Evolutionary conservation across 176 grass and related monocot species (phyloP).

Genomic region (Oryza longistaminata): DNA sequence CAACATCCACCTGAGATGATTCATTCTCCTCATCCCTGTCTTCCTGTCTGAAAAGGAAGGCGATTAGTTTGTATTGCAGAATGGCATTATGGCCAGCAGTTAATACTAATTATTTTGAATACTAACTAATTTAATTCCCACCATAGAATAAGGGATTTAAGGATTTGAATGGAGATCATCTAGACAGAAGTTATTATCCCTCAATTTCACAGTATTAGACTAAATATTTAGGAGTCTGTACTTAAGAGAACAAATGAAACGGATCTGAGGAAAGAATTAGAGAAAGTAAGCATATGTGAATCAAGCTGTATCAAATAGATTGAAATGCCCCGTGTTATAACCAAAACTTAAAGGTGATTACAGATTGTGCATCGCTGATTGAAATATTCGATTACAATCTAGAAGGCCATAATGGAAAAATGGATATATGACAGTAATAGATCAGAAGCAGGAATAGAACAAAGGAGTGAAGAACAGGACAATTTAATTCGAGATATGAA

Average conservation of each 20-base stretch:
- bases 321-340: not conserved
- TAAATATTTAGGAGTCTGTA: not conserved
- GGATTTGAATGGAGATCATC: not conserved
- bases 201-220: conserved; percentile 13
- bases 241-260: not conserved
- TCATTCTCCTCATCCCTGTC: conserved; percentile 61
- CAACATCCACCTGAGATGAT: conserved; percentile 54
- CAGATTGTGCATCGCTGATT: conserved; percentile 2
- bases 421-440: conserved; percentile 1
- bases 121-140: not conserved
- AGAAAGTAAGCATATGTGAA: not conserved
- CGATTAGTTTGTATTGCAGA: conserved; percentile 12
- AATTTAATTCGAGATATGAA: conserved; percentile 27
- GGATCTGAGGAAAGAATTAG: not conserved
- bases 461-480: not conserved
- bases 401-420: not conserved
- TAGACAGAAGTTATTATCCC: not conserved
- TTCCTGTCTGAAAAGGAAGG: conserved; percentile 76
- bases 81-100: not conserved
- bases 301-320: not conserved
- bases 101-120: not conserved
- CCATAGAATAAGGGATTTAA: not conserved
- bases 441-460: not conserved
- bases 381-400: not conserved
- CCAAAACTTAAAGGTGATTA: conserved; percentile 20